These are phyloP conservation scores for Boletus tomentosulus DNA, from an alignment of 768 basidiomycete species.

Conservation along the genomic window DNA sequence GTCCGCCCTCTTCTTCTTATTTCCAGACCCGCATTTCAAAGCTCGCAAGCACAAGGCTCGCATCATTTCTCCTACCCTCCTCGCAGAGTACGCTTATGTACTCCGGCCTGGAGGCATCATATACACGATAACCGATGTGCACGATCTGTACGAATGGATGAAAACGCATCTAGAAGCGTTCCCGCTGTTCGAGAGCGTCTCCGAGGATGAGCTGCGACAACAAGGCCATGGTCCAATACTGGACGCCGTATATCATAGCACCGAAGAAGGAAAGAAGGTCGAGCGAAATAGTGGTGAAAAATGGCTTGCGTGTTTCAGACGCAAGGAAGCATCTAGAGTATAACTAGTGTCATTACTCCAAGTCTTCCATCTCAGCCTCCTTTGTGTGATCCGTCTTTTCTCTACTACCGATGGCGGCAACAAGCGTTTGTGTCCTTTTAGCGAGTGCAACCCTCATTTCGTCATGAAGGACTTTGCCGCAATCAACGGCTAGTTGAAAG, in stretches of 20 bases:
- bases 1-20: conserved; percentile 93
- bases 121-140: conserved; percentile 97
- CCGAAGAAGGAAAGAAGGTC: conserved; percentile 97
- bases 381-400: conserved; percentile 30
- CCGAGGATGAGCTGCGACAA: conserved; percentile 68
- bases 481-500: conserved; percentile 73
- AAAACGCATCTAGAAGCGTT: conserved; percentile 79
- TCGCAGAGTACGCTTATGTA: conserved; percentile 96
- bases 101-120: conserved; percentile 91
- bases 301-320: conserved; percentile 86
- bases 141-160: conserved; percentile 96
- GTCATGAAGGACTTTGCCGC: conserved; percentile 67
- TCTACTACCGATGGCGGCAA: conserved; percentile 55
- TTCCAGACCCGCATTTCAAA: conserved; percentile 99
- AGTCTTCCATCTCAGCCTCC: conserved; percentile 38
- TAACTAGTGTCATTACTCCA: conserved; percentile 1
- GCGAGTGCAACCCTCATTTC: conserved; percentile 81
- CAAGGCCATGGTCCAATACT: conserved; percentile 74
- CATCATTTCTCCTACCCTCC: conserved; percentile 95
- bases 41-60: conserved; percentile 97
- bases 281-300: conserved; percentile 88
- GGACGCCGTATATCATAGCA: conserved; percentile 79
- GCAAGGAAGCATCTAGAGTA: conserved; percentile 37
- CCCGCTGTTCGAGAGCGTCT: conserved; percentile 80
- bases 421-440: conserved; percentile 56